Base-by-base conservation (phyloP, 306 rosid species). In the Sphenostylis stenocarpa region DNA sequence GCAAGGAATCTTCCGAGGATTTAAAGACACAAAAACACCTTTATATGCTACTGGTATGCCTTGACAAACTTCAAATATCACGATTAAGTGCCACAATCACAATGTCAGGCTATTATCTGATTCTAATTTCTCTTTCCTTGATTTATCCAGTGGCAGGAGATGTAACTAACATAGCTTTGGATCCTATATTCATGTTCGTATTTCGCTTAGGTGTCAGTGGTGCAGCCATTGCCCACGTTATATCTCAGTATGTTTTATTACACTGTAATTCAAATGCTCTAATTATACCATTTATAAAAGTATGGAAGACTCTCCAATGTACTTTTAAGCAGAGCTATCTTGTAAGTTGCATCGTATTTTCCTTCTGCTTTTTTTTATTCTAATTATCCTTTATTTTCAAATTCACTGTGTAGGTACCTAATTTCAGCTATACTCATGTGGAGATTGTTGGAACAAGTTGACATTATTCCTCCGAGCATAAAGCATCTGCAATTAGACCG, bases 1-100 rank as follows among this genome's bases (percentile, higher is more conserved):
- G 95, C 98, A 94, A 80, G 98, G 98, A 64, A 90, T 92, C 28
- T 94, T 94, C 63, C 93, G 98, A 65, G 98, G 98, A 84, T 85
- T 94, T 63, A 94, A 94, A 78, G 96, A 94, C 82, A 94, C 98
- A 1, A 90, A 74, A 86, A 92, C 98, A 31, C 98, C 98, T 60
- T 82, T 94, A 85, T 92, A 87, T 43, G 98, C 97, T 57, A 90
- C 96, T 1, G 93, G 98, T 92, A 86, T 84, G 26, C 70, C 72
- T 80, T 41, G 52, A 62, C 19, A 23, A 28, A 57, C 79, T 72
- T 29, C 7, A 76, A 67, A 60, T 52, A 44, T 65, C 73, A 29
- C 48, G 48, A 26, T 17, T 13, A 36, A 52, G 39, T 61, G 71
- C 39, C 11, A 28, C 4, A 14, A 67, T 61, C 39, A 21, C 41